Evolutionary conservation across 208 protist genomes (phyloP).

Genomic region (Acanthamoeba lugdunensis): DNA sequence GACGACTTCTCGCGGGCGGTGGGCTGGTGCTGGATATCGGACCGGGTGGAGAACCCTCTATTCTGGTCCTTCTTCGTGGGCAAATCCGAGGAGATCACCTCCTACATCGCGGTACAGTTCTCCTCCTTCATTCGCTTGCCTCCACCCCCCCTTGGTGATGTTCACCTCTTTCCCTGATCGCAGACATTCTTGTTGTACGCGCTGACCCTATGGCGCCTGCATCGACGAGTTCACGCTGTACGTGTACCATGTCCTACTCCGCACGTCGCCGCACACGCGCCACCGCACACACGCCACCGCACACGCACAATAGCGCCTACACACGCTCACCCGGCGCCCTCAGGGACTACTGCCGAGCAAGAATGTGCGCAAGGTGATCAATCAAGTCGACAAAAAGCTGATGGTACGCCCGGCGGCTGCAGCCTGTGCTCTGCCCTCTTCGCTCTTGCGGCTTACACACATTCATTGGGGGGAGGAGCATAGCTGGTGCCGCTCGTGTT

Average conservation of each 20-base stretch:
- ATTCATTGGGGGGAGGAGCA: neutral
- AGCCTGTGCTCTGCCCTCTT: neutral
- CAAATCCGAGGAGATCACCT: slow-evolving; percentile 64
- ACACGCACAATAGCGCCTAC: too few relatives aligned
- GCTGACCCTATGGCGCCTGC: slow-evolving; percentile 28
- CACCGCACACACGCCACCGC: too few relatives aligned
- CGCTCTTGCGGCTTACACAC: neutral
- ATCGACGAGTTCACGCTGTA: slow-evolving; percentile 25
- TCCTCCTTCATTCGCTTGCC: neutral
- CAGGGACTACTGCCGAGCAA: slow-evolving; percentile 40
- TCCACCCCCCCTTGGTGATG: neutral
- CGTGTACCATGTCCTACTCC: neutral
- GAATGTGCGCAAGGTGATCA: slow-evolving; percentile 43
- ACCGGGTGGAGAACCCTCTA: neutral
- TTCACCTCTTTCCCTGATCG: neutral
- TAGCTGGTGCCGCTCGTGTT: slow-evolving; percentile 63
- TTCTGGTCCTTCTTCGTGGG: slow-evolving; percentile 69
- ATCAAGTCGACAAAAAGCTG: slow-evolving; percentile 27
- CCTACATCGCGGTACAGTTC: slow-evolving; percentile 59
- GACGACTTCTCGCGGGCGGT: slow-evolving; percentile 43
- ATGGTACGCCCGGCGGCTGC: neutral
- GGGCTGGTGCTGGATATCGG: slow-evolving; percentile 58
- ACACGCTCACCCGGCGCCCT: too few relatives aligned
- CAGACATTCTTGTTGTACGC: slow-evolving; percentile 44
- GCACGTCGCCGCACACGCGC: neutral